Evolutionary conservation across 306 rosid species (phyloP).

Genomic region (Pterocarpus macrocarpus): DNA sequence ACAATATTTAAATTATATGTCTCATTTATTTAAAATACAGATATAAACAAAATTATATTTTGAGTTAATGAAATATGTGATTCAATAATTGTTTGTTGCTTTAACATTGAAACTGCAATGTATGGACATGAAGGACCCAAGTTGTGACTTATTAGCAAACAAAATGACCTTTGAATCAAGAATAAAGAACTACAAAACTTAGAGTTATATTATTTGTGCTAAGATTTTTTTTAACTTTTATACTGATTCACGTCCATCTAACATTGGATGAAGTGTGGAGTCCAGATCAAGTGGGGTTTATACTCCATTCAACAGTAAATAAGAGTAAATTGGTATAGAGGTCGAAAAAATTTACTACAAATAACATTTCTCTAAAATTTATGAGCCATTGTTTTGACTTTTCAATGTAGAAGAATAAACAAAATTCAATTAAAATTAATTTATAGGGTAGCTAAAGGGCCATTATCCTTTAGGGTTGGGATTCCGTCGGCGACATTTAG

Average conservation of each 20-base stretch:
- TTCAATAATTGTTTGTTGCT: not conserved
- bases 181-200: not conserved
- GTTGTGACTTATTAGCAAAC: slow-evolving; percentile 20
- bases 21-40: too few relatives aligned
- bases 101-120: not conserved
- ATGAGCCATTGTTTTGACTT: slow-evolving; percentile 20
- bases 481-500: too few relatives aligned
- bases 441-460: not conserved
- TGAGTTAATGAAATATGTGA: not conserved
- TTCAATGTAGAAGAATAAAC: not conserved
- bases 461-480: not conserved
- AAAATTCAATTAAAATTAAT: not conserved
- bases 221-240: too few relatives aligned
- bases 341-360: too few relatives aligned
- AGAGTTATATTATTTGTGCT: too few relatives aligned
- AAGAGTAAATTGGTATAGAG: too few relatives aligned
- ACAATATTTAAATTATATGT: too few relatives aligned
- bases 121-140: not conserved
- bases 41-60: not conserved
- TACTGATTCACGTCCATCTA: too few relatives aligned
- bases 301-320: too few relatives aligned
- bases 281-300: too few relatives aligned
- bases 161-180: slow-evolving; percentile 31
- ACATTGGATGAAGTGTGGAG: too few relatives aligned
- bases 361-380: too few relatives aligned